Conservation (phyloP, 768 basidiomycete genomes). For the Suillus lakei region DNA sequence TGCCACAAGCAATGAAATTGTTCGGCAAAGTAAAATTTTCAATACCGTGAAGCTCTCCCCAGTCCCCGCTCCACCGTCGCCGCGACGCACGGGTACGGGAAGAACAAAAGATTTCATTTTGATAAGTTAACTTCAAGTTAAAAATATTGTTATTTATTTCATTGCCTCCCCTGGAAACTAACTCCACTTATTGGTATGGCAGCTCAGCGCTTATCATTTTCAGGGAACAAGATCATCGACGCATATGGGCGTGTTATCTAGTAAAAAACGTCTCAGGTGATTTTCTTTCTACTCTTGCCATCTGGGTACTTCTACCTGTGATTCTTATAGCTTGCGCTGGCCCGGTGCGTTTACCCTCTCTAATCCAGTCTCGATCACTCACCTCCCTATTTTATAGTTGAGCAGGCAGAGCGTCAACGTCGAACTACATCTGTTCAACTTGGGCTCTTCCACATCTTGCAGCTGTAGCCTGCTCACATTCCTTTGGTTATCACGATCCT, state of each 20-base stretch:
- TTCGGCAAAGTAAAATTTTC: too few species aligned
- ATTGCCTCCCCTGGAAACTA: background rate
- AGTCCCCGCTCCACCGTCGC: background rate
- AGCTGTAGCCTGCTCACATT: constrained; percentile 6
- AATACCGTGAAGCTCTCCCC: background rate
- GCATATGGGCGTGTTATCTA: background rate
- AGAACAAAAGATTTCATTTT: background rate
- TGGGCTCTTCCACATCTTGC: background rate
- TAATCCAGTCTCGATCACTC: background rate
- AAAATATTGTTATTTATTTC: background rate
- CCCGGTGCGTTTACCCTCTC: background rate
- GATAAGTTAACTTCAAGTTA: background rate
- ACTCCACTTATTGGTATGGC: background rate
- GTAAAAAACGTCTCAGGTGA: background rate
- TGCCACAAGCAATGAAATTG: background rate
- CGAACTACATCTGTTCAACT: background rate
- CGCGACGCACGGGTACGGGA: too few species aligned
- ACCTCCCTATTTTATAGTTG: background rate
- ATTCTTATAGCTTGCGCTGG: constrained; percentile 2
- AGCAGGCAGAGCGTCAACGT: background rate
- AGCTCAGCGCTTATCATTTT: background rate
- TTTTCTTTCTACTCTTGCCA: background rate
- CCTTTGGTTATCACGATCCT: constrained; percentile 3
- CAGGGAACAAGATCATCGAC: background rate
- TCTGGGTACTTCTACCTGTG: background rate